Evolutionary conservation across 176 grass and related monocot genomes (phyloP).

Genomic region (Oryza meridionalis): DNA sequence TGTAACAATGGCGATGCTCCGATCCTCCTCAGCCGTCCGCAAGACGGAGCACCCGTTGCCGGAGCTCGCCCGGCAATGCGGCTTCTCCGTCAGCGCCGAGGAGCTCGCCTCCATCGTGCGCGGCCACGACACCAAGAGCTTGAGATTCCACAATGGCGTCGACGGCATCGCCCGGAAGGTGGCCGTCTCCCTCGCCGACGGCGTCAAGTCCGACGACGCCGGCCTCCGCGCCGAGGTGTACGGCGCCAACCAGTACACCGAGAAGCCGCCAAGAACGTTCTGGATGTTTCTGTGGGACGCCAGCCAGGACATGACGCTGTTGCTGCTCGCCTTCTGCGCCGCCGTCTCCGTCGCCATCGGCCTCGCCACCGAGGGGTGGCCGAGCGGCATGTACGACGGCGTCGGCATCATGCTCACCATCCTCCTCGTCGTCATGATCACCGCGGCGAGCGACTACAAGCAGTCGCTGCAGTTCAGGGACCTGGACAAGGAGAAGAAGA

Average conservation of each 20-base stretch:
- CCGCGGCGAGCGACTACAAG: conserved; percentile 89
- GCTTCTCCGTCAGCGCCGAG: conserved; percentile 73
- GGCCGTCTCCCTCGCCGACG: conserved; percentile 62
- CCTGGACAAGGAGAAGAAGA: conserved; percentile 98
- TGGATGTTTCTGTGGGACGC: conserved; percentile 95
- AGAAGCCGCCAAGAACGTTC: conserved; percentile 83
- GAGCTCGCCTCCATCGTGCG: conserved; percentile 78
- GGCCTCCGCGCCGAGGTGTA: conserved; percentile 65
- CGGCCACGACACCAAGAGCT: conserved; percentile 63
- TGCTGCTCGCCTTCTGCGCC: conserved; percentile 86
- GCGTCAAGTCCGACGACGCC: conserved; percentile 60
- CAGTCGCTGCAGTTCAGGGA: conserved; percentile 96
- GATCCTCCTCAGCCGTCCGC: conserved; percentile 48
- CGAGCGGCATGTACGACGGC: conserved; percentile 79
- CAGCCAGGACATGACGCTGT: conserved; percentile 81
- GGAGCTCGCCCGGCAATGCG: conserved; percentile 67
- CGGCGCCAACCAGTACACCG: conserved; percentile 73
- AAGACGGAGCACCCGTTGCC: conserved; percentile 63
- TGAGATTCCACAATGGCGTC: conserved; percentile 65
- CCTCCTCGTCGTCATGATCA: conserved; percentile 75
- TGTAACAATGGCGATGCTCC: conserved; percentile 27
- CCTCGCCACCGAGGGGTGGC: conserved; percentile 83
- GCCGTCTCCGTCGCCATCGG: conserved; percentile 72
- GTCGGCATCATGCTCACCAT: conserved; percentile 84
- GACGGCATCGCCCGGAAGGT: conserved; percentile 67